Evolutionary conservation across 2,329 filamentous ascomycete genomes (phyloP).

Genomic region (Colletotrichum zoysiae): DNA sequence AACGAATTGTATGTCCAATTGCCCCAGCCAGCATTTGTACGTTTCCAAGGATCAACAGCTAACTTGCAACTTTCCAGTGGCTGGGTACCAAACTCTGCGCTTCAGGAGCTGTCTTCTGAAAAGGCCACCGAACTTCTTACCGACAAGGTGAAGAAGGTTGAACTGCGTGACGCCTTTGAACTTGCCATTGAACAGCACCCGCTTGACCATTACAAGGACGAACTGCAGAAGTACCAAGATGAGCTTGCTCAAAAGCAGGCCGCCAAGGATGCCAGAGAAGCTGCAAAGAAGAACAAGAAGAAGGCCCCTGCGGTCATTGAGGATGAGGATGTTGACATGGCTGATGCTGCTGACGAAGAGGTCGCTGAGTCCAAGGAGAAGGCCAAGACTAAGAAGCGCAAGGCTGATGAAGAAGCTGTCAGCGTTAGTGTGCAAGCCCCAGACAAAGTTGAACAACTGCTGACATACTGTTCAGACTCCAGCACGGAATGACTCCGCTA

Average conservation of each 20-base stretch:
- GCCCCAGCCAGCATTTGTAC: conserved; percentile 4
- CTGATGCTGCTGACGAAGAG: conserved; percentile 69
- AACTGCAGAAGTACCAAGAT: conserved; percentile 79
- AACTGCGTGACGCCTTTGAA: conserved; percentile 80
- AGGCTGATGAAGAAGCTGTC: conserved; percentile 82
- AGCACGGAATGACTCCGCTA: conserved; percentile 71
- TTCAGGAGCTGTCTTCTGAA: conserved; percentile 81
- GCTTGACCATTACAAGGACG: conserved; percentile 84
- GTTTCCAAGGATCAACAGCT: conserved; percentile 15
- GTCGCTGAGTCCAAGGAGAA: conserved; percentile 77
- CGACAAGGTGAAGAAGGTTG: conserved; percentile 82
- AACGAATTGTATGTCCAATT: conserved; percentile 90
- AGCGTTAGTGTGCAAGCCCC: conserved; percentile 55
- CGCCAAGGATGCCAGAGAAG: conserved; percentile 57
- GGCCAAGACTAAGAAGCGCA: conserved; percentile 80
- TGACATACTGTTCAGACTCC: conserved; percentile 58
- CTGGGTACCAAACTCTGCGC: conserved; percentile 89
- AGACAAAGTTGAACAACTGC: neutral
- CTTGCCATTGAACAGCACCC: conserved; percentile 84
- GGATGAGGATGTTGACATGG: conserved; percentile 72
- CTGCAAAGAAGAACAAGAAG: conserved; percentile 63
- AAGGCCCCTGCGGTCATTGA: conserved; percentile 63
- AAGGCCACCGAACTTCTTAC: conserved; percentile 77
- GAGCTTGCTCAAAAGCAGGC: conserved; percentile 72
- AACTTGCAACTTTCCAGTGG: conserved; percentile 67